These are phyloP conservation scores for Pezicula radicicola DNA, from an alignment of 2,329 filamentous ascomycete genomes.

Conservation along the genomic window DNA sequence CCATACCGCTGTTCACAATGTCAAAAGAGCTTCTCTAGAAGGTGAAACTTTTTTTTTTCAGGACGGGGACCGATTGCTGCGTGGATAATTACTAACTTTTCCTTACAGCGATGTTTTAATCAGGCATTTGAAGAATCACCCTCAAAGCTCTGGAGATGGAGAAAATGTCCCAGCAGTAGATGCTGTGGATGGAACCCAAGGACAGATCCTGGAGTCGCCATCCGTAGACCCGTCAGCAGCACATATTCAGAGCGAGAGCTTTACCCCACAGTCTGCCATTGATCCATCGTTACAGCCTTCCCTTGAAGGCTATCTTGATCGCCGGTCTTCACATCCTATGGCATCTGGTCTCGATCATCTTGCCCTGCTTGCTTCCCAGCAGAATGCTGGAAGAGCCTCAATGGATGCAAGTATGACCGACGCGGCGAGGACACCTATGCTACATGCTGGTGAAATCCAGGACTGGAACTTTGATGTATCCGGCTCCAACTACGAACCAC, in stretches of 20 bases:
- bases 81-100: conserved; percentile 5
- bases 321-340: conserved; percentile 10
- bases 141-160: conserved; percentile 14
- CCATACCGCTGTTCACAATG: conserved; percentile 51
- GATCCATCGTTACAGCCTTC: conserved; percentile 16
- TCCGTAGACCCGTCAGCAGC: background rate
- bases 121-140: conserved; percentile 21
- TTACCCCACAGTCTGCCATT: conserved; percentile 16
- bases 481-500: conserved; percentile 9
- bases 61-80: conserved; percentile 13
- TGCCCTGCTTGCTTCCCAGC: conserved; percentile 17
- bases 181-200: conserved; percentile 11
- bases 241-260: background rate
- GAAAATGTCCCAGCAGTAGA: conserved; percentile 16
- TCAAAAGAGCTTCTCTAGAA: conserved; percentile 51
- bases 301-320: conserved; percentile 9
- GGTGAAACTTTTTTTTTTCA: conserved; percentile 31
- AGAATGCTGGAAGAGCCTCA: conserved; percentile 15
- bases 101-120: conserved; percentile 20
- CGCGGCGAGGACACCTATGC: conserved; percentile 7
- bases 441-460: conserved; percentile 8
- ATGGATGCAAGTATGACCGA: conserved; percentile 16
- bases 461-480: conserved; percentile 13
- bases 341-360: conserved; percentile 19
- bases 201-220: background rate